Conservation (phyloP, 495 filamentous ascomycete genomes). For the Xylaria flabelliformis region DNA sequence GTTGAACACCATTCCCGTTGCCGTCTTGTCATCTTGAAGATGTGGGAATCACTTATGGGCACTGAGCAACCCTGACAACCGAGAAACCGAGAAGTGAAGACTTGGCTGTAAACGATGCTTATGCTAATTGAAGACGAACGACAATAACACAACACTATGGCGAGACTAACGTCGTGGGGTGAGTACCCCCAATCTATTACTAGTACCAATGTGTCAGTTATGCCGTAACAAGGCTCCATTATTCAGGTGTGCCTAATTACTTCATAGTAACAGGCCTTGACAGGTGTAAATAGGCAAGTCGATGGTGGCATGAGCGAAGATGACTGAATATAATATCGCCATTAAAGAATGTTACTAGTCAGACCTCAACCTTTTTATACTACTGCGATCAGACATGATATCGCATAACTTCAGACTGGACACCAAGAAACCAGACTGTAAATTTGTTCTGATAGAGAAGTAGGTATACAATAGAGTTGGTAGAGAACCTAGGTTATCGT, state of each 20-base stretch:
- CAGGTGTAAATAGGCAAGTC: not conserved
- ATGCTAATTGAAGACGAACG: not conserved
- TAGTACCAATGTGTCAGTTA: not conserved
- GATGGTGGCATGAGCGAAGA: constrained; percentile 8
- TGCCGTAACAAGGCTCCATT: not conserved
- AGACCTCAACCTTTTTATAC: not conserved
- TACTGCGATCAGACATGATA: not conserved
- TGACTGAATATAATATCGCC: not conserved
- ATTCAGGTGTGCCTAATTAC: constrained; percentile 6
- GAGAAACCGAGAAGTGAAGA: not conserved
- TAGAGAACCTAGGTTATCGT: not conserved
- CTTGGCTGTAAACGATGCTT: not conserved
- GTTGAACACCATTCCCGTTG: not conserved
- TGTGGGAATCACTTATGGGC: not conserved
- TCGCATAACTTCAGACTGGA: not conserved
- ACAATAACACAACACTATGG: not conserved
- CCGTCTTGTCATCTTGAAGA: not conserved
- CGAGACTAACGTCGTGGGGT: constrained; percentile 14
- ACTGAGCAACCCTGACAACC: not conserved
- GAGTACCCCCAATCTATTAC: not conserved
- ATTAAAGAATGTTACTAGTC: not conserved
- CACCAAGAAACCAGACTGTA: not conserved
- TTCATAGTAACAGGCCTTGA: not conserved
- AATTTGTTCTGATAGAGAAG: not conserved
- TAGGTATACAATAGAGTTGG: not conserved